These are phyloP conservation scores for Verticillium isaacii DNA, from an alignment of 2,329 filamentous ascomycete genomes.

Conservation along the genomic window DNA sequence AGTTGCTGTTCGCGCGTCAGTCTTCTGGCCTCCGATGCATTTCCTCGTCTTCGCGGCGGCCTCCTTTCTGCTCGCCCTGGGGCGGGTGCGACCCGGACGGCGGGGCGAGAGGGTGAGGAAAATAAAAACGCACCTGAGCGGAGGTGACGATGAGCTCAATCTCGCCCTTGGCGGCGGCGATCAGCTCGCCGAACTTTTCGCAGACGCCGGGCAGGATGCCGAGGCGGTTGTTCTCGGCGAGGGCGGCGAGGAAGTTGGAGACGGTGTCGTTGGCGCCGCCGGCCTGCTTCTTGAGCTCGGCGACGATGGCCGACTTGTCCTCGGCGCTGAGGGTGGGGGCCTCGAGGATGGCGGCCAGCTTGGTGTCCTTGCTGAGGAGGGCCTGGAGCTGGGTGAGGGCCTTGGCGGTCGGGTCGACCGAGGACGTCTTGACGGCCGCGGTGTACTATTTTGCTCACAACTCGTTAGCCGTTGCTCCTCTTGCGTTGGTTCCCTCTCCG, in stretches of 20 bases:
- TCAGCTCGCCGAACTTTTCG: constrained; percentile 82
- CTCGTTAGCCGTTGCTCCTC: neutral
- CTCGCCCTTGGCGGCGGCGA: constrained; percentile 87
- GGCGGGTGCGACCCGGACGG: neutral
- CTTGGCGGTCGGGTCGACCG: constrained; percentile 80
- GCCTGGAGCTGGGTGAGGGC: constrained; percentile 67
- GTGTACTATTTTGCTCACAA: constrained; percentile 68
- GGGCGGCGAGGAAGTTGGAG: constrained; percentile 87
- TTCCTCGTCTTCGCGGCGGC: too few species aligned
- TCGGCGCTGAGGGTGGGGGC: constrained; percentile 72
- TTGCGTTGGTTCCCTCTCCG: too few species aligned
- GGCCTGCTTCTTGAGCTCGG: constrained; percentile 81
- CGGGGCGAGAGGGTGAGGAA: neutral
- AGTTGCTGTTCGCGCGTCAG: constrained; percentile 55
- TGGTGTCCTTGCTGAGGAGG: constrained; percentile 76
- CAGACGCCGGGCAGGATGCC: constrained; percentile 75
- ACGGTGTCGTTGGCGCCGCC: constrained; percentile 73
- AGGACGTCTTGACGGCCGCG: constrained; percentile 80
- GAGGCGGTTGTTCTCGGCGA: constrained; percentile 96
- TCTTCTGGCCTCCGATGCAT: neutral
- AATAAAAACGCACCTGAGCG: constrained; percentile 67
- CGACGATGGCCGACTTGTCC: constrained; percentile 84
- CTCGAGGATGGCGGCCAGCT: constrained; percentile 70
- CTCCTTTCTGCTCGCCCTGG: too few species aligned
- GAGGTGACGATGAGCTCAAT: constrained; percentile 88